Evolutionary conservation across 1,139 yeast species (phyloP), one percentile per base, ranked within the genome.

Genomic region (Blastobotrys proliferans): DNA sequence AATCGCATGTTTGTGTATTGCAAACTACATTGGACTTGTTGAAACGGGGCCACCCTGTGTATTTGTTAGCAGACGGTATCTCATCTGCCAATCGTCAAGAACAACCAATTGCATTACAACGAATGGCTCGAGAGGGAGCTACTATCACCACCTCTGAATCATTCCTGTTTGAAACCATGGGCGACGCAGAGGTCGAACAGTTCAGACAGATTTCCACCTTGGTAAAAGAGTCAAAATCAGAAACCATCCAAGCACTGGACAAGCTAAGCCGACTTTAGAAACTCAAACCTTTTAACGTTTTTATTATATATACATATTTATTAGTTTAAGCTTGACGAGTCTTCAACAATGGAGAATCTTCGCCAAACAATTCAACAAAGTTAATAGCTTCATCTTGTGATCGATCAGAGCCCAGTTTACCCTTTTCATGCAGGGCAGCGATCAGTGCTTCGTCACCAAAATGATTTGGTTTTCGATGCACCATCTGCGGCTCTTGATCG

Each of bases 111-210:
- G 62, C 62, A 2, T 30, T 58, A 39, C 39, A 43, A 9, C 47
- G 62, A 4, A 35, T 56, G 43, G 47, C 51, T 10, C 41, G 43
- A 8, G 49, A 46, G 26, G 62, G 62, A 10, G 62, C 58, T 8
- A 45, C 61, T 58, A 22, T 59, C 51, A 19, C 64, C 54, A 47
- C 67, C 45, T 35, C 63, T 52, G 46, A 70, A 57, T 41, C 60
- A 54, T 48, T 73, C 68, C 50, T 74, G 58, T 49, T 62, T 58
- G 47, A 59, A 54, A 51, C 73, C 73, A 42, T 58, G 67, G 35
- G 59, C 54, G 38, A 71, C 60, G 51, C 79, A 4, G 28, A 43
- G 19, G 33, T 49, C 35, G 51, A 44, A 13, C 42, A 47, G 36
- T 55, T 55, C 39, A 47, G 45, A 29, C 31, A 43, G 16, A 46